Evolutionary conservation across 352 stramenopile species (phyloP).

Genomic region (Globisporangium orthogonon): DNA sequence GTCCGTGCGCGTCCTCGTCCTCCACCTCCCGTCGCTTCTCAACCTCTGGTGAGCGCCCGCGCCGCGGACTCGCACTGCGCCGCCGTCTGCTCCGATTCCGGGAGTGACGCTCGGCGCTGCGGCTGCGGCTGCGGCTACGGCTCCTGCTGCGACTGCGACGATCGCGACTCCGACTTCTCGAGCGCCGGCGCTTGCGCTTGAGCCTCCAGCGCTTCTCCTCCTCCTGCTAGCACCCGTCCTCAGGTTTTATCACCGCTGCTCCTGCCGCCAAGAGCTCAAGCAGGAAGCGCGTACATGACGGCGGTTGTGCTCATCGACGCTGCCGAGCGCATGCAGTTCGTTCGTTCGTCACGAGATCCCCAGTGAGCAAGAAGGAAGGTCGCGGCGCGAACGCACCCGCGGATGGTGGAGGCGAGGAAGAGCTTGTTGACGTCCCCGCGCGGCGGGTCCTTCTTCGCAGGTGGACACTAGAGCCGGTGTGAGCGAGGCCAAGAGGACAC

Average conservation of each 20-base stretch:
- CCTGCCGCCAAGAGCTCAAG: not conserved
- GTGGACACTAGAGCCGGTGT: not conserved
- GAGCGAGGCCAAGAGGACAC: not conserved
- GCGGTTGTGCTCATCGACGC: constrained; percentile 55
- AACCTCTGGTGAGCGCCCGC: not conserved
- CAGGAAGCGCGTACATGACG: constrained; percentile 25
- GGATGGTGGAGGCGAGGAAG: constrained; percentile 58
- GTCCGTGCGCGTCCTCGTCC: constrained; percentile 21
- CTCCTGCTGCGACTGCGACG: not conserved
- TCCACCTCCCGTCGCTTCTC: not conserved
- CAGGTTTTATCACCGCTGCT: not conserved
- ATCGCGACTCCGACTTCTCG: constrained; percentile 16
- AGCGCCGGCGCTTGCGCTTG: constrained; percentile 21
- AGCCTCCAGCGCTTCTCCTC: constrained; percentile 54
- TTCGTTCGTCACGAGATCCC: not conserved
- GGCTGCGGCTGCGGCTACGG: not conserved
- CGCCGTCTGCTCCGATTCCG: not conserved
- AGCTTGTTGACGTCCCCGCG: constrained; percentile 64
- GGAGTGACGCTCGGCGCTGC: not conserved
- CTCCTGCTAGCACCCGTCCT: constrained; percentile 14
- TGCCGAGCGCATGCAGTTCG: constrained; percentile 8
- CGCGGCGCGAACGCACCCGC: constrained; percentile 23
- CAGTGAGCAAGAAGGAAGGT: not conserved
- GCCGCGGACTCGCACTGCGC: not conserved
- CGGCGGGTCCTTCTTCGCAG: constrained; percentile 19